These are phyloP conservation scores for Neurospora sp. DNA, from an alignment of 495 filamentous ascomycete genomes.

Conservation along the genomic window DNA sequence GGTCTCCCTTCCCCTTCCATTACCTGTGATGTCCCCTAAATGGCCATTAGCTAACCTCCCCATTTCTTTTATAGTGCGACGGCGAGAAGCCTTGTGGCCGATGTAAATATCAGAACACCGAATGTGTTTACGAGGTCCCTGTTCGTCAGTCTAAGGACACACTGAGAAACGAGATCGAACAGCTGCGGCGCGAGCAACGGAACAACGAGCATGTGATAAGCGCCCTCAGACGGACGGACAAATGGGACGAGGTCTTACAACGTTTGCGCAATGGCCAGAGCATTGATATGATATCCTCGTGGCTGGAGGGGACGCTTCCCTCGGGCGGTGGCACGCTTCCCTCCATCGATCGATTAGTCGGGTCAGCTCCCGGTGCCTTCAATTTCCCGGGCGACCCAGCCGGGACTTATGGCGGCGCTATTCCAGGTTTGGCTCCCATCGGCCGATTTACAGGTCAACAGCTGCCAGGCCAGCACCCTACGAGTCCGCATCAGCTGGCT, in stretches of 20 bases:
- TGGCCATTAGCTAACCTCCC: background rate
- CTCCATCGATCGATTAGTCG: background rate
- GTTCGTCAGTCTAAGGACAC: slow-evolving; percentile 45
- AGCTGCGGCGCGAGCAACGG: slow-evolving; percentile 35
- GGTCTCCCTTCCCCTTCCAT: background rate
- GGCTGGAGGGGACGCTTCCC: slow-evolving; percentile 26
- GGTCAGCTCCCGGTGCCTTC: background rate
- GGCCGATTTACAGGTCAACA: background rate
- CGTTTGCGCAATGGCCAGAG: slow-evolving; percentile 38
- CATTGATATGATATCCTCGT: slow-evolving; percentile 39
- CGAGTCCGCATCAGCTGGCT: background rate
- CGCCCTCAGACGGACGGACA: slow-evolving; percentile 33
- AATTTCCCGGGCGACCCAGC: background rate
- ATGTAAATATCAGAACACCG: slow-evolving; percentile 36
- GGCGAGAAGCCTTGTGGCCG: slow-evolving; percentile 42
- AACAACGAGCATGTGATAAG: slow-evolving; percentile 36
- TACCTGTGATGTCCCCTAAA: background rate
- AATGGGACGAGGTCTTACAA: slow-evolving; percentile 37
- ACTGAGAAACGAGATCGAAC: slow-evolving; percentile 42
- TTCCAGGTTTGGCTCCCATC: background rate
- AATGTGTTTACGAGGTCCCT: slow-evolving; percentile 44
- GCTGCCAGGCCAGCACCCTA: slow-evolving; percentile 3
- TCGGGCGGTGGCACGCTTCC: slow-evolving; percentile 8
- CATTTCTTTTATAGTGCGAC: slow-evolving; percentile 35
- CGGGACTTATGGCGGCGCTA: background rate